These are phyloP conservation scores for Emmonsiellopsis sp. DNA, from an alignment of 2,329 filamentous ascomycete species.

Conservation along the genomic window DNA sequence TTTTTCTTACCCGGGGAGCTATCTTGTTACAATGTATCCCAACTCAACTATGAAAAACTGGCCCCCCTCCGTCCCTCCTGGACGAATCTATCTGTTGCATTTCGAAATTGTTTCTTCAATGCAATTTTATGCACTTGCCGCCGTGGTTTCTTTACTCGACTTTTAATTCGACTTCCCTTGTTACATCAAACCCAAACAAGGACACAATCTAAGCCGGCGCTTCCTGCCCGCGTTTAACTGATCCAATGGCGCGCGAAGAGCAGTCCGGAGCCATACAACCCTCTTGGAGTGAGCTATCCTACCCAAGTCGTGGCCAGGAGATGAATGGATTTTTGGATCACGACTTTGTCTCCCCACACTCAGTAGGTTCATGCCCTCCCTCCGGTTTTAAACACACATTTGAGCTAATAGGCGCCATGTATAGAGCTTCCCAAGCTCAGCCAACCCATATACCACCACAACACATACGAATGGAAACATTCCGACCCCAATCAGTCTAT, in stretches of 20 bases:
- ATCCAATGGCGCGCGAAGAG: conserved; percentile 1
- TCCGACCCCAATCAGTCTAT: conserved; percentile 32
- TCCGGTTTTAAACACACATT: background rate
- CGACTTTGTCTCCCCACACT: conserved; percentile 11
- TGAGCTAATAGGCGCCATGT: conserved; percentile 2
- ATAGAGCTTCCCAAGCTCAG: conserved; percentile 18
- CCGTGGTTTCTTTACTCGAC: background rate
- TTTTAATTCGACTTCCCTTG: background rate
- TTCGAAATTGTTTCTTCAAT: background rate
- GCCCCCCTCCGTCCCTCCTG: background rate
- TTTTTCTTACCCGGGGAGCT: background rate
- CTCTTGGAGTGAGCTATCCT: conserved; percentile 10
- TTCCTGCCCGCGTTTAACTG: background rate
- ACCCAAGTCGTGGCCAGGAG: conserved; percentile 1
- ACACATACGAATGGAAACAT: conserved; percentile 21
- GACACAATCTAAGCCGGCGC: background rate
- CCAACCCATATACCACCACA: conserved; percentile 26
- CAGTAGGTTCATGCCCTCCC: conserved; percentile 4
- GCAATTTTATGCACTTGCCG: conserved; percentile 1
- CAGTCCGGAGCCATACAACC: conserved; percentile 4
- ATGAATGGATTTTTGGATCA: conserved; percentile 8
- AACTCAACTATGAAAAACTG: conserved; percentile 1
- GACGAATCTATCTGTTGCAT: background rate
- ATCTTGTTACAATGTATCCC: background rate
- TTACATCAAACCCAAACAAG: background rate